These are phyloP conservation scores for Thamnidium elegans DNA, from an alignment of 192 early-diverging fungal species.

Conservation along the genomic window DNA sequence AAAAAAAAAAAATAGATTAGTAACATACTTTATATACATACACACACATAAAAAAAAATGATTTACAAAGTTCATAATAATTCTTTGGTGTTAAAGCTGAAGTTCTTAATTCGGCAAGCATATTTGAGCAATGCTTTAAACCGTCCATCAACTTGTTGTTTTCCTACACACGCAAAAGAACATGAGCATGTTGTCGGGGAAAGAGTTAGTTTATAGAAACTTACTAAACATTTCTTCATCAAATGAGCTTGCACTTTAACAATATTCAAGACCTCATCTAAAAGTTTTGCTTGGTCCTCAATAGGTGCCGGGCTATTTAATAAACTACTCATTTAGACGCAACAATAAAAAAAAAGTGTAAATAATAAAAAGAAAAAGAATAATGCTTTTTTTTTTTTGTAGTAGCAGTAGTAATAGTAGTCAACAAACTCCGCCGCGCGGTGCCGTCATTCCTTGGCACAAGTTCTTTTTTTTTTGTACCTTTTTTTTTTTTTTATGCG, in stretches of 20 bases:
- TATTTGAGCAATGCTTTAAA: conserved; percentile 96
- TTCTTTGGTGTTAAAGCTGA: conserved; percentile 93
- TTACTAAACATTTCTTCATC: conserved; percentile 92
- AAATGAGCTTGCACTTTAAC: conserved; percentile 95
- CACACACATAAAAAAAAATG: background rate
- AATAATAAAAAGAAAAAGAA: too few relatives aligned
- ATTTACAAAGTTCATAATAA: conserved; percentile 98
- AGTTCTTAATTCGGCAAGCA: conserved; percentile 95
- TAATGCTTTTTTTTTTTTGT: too few relatives aligned
- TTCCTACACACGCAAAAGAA: conserved; percentile 47
- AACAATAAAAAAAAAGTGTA: too few relatives aligned
- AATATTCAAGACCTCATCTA: conserved; percentile 90
- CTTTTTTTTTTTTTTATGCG: too few relatives aligned
- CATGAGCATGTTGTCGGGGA: too few relatives aligned
- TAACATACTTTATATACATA: background rate
- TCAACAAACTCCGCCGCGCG: too few relatives aligned
- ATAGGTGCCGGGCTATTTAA: conserved; percentile 40
- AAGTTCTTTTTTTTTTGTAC: too few relatives aligned
- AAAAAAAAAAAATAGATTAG: background rate
- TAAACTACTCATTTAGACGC: background rate
- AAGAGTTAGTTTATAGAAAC: background rate
- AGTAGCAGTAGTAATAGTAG: too few relatives aligned
- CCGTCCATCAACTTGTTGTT: conserved; percentile 94
- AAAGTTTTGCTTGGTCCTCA: conserved; percentile 87
- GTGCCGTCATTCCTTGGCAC: too few relatives aligned